Evolutionary conservation across 1,139 yeast genomes (phyloP).

Genomic region (Debaryomycetaceae sp.): DNA sequence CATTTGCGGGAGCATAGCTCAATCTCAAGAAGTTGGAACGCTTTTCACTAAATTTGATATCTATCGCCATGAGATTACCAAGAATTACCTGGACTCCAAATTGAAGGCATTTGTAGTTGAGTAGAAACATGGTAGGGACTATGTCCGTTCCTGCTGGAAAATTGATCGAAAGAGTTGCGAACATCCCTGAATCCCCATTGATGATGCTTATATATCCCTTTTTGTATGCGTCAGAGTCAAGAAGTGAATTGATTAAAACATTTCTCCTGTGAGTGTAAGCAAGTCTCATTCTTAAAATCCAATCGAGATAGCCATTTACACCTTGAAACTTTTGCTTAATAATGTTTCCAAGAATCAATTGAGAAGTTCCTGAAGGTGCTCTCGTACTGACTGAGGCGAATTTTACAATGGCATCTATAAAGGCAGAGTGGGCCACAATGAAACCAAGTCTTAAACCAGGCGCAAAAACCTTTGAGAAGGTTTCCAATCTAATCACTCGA

Average conservation of each 20-base stretch:
- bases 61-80: constrained; percentile 51
- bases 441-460: constrained; percentile 45
- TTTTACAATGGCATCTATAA: constrained; percentile 35
- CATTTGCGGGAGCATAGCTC: constrained; percentile 51
- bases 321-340: constrained; percentile 43
- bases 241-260: constrained; percentile 30
- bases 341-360: constrained; percentile 36
- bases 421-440: constrained; percentile 32
- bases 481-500: constrained; percentile 39
- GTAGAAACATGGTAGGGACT: constrained; percentile 19
- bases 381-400: constrained; percentile 37
- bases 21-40: constrained; percentile 48
- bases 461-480: constrained; percentile 42
- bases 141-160: constrained; percentile 34
- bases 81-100: constrained; percentile 50
- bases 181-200: constrained; percentile 81
- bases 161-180: constrained; percentile 55
- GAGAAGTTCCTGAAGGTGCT: constrained; percentile 47
- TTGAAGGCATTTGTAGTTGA: constrained; percentile 30
- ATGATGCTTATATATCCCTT: constrained; percentile 41
- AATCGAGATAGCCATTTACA: constrained; percentile 60
- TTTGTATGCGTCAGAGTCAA: constrained; percentile 24
- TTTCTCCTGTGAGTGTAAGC: constrained; percentile 58
- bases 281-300: constrained; percentile 62
- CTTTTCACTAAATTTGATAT: constrained; percentile 28